A percentile compares a stretch with the other conserved stretches of the same genome.
Conservation (phyloP, 768 basidiomycete species). For the Lactifluus rugatus region DNA sequence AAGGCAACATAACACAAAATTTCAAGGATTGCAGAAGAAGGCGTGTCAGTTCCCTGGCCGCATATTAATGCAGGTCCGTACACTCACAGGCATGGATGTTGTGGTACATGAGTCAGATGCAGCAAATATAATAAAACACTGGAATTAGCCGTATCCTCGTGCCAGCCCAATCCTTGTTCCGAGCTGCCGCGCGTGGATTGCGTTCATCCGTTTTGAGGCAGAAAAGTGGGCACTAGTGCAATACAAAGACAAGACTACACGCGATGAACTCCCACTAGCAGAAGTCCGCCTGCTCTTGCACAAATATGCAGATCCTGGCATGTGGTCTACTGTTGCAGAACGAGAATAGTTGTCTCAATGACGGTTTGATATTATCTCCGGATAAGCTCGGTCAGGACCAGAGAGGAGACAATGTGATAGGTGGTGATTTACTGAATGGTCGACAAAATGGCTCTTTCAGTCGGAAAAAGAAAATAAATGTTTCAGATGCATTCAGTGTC, state of each 20-base stretch:
- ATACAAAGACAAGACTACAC: conserved; percentile 59
- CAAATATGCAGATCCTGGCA: conserved; percentile 40
- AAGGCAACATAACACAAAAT: conserved; percentile 7
- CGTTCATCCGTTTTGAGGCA: conserved; percentile 54
- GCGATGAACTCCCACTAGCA: conserved; percentile 89
- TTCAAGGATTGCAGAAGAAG: neutral
- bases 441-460: conserved; percentile 84
- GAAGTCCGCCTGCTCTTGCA: conserved; percentile 77
- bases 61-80: neutral
- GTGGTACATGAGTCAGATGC: neutral
- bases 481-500: conserved; percentile 20
- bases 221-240: conserved; percentile 54
- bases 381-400: conserved; percentile 9
- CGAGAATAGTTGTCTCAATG: conserved; percentile 23
- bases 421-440: conserved; percentile 93
- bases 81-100: conserved; percentile 3
- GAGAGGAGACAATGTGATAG: conserved; percentile 62
- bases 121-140: conserved; percentile 5
- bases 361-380: neutral
- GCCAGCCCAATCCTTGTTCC: conserved; percentile 77
- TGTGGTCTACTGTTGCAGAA: neutral
- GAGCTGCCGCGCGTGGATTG: conserved; percentile 68
- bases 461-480: conserved; percentile 30
- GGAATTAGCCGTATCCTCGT: conserved; percentile 8
- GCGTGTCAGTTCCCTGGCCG: neutral